These are phyloP conservation scores for Dimocarpus longan DNA, from an alignment of 345 rosid genomes.

Conservation along the genomic window DNA sequence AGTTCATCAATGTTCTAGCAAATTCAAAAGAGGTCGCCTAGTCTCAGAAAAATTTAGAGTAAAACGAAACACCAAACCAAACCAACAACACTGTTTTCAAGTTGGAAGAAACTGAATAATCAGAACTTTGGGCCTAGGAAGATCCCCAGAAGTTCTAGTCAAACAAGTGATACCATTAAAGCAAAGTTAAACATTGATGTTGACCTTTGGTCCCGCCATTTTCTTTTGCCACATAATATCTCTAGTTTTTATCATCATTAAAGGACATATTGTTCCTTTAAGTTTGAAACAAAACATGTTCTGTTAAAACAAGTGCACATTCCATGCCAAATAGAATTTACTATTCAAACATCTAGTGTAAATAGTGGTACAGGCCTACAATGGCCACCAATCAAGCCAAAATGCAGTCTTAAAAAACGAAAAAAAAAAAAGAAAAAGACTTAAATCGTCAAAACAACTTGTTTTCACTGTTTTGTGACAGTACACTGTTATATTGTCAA, in stretches of 20 bases:
- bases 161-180: constrained; percentile 16
- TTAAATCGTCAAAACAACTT: neutral
- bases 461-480: neutral
- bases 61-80: neutral
- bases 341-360: neutral
- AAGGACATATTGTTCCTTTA: neutral
- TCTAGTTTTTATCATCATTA: constrained; percentile 11
- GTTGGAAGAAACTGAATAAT: constrained; percentile 31
- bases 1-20: constrained; percentile 64
- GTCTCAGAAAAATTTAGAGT: neutral
- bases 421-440: neutral
- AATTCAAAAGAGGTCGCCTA: constrained; percentile 13
- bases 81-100: constrained; percentile 19
- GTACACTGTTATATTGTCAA: neutral
- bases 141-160: constrained; percentile 23
- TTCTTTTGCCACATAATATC: constrained; percentile 8
- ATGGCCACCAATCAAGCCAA: neutral
- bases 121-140: constrained; percentile 27
- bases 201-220: constrained; percentile 16
- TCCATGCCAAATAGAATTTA: constrained; percentile 7
- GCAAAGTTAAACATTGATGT: neutral
- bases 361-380: neutral
- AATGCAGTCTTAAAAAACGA: neutral
- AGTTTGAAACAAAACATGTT: constrained; percentile 15
- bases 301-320: constrained; percentile 12